phyloP scores from a whole-genome alignment of 805 yeast species.

The Starmerella khaoyaiensis region DNA sequence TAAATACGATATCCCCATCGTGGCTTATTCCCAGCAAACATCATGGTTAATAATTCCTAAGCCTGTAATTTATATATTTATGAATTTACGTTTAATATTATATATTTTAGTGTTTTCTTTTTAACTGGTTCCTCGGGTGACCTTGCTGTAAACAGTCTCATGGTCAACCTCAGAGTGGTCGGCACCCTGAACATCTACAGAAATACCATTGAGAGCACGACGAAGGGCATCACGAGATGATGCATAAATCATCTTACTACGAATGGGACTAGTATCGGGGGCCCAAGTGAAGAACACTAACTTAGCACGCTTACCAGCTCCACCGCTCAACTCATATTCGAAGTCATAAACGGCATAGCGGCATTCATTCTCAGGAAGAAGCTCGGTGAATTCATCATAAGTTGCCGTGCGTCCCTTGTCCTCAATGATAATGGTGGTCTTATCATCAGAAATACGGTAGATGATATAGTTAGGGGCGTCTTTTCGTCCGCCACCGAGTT shows the following conservation, averaged over 20 bases:
- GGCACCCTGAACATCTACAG: constrained; percentile 94
- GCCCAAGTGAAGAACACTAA: constrained; percentile 79
- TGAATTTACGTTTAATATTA: not conserved
- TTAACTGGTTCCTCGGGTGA: constrained; percentile 58
- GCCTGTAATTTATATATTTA: not conserved
- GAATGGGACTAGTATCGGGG: constrained; percentile 92
- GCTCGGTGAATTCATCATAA: constrained; percentile 76
- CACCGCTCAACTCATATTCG: constrained; percentile 77
- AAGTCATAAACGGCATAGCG: constrained; percentile 94
- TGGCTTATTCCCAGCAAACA: no score
- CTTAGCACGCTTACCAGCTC: constrained; percentile 86
- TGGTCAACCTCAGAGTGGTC: constrained; percentile 94
- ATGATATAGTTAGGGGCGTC: constrained; percentile 55
- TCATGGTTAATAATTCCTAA: no score
- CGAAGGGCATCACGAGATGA: constrained; percentile 96
- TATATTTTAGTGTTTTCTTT: not conserved
- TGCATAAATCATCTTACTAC: constrained; percentile 93
- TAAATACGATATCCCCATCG: no score
- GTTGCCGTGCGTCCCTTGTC: constrained; percentile 61
- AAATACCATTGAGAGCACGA: constrained; percentile 89
- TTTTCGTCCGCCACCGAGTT: constrained; percentile 67
- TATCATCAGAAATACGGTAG: constrained; percentile 65
- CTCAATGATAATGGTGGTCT: constrained; percentile 84
- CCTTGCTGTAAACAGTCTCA: constrained; percentile 83
- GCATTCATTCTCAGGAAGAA: constrained; percentile 91